Base-by-base conservation (phyloP, 345 rosid species). In the Populus alba region DNA sequence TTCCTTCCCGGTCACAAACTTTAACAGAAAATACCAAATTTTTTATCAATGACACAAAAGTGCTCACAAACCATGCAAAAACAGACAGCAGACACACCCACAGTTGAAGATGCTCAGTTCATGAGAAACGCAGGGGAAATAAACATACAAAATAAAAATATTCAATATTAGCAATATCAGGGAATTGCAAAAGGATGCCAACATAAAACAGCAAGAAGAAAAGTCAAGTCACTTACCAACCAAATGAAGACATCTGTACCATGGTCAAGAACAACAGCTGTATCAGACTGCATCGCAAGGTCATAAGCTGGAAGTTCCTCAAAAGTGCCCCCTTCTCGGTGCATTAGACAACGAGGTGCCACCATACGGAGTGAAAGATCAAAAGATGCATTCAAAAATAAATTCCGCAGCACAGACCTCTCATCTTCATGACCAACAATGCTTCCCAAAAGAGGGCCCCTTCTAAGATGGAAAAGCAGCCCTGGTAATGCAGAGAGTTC, bases 401-500 rank as follows among this genome's bases (percentile, higher is more conserved):
- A 74, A 86, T 90, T 92, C 74, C 97, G 87, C 51, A 97, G 83
- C 38, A 91, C 93, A 9, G 97, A 92, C 78, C 98, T 90, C 88
- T 97, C 98, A 86, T 97, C 99, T 84, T 97, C 98, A 81, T 92
- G 97, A 71, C 99, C 98, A 75, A 97, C 84, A 83, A 97, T 94
- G 92, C 84, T 94, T 87, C 99, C 99, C 67, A 97, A 83, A 71
- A 97, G 85, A 51, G 97, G 97, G 33, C 99, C 95, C 77, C 98
- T 90, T 85, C 88, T 90, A 76, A 97, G 98, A 86, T 94, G 98
- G 82, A 97, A 97, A 75, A 97, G 89, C 67, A 89, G 82, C 83
- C 91, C 99, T 6, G 98, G 94, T 62, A 97, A 88, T 43, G 79
- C 81, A 20, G 93, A 82, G 45, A 97, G 88, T 80, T 97, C 98